A percentile compares a stretch with the other conserved stretches of the same genome.
These are phyloP conservation scores for Closterium sp. DNA, from an alignment of 139 green algal species.

Conservation along the genomic window DNA sequence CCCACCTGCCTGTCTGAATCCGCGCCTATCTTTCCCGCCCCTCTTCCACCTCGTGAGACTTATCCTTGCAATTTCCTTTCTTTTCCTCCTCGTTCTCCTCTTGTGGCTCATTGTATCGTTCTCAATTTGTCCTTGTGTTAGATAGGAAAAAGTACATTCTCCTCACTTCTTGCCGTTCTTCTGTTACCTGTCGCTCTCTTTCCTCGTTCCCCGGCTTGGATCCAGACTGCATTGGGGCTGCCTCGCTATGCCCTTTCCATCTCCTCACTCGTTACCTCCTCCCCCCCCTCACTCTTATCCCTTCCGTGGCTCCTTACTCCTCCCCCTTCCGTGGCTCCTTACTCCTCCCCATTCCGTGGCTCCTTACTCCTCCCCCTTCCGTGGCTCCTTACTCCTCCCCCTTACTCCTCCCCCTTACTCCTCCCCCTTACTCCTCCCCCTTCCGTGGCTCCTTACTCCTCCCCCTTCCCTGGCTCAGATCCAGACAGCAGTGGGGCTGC, in stretches of 20 bases:
- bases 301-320: background rate
- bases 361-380: background rate
- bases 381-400: too few relatives aligned
- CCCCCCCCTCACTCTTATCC: too few relatives aligned
- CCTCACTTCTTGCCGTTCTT: too few relatives aligned
- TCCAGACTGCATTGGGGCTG: background rate
- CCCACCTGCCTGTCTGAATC: background rate
- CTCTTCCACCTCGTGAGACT: background rate
- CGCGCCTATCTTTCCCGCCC: background rate
- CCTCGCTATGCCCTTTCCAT: background rate
- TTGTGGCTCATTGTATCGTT: background rate
- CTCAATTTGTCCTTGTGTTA: too few relatives aligned
- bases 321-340: background rate
- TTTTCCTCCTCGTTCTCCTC: background rate
- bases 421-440: too few relatives aligned
- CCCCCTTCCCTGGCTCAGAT: background rate
- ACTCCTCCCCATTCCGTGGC: background rate
- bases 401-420: too few relatives aligned
- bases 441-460: background rate
- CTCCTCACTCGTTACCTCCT: background rate
- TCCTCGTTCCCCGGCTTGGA: too few relatives aligned
- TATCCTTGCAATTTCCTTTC: background rate
- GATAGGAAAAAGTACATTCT: too few relatives aligned
- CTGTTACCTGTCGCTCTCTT: too few relatives aligned
- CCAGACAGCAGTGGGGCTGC: background rate